Conservation (phyloP, 768 basidiomycete species). For the Antrodiella citrinella region DNA sequence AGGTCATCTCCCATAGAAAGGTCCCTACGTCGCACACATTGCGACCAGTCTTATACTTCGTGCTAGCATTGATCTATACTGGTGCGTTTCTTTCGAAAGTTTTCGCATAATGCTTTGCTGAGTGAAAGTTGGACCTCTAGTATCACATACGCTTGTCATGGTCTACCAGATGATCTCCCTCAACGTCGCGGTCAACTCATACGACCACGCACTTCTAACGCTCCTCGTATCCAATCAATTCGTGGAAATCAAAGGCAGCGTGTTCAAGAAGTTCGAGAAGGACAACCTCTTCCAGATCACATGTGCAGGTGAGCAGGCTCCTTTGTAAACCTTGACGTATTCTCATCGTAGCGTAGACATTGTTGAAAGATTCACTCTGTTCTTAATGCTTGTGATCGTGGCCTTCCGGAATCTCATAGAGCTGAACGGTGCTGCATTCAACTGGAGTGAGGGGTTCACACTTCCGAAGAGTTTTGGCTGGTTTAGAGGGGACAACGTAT, state of each 20-base stretch:
- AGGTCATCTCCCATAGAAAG: constrained; percentile 54
- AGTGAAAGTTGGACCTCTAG: constrained; percentile 31
- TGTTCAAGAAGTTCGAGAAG: constrained; percentile 99
- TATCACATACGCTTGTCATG: constrained; percentile 87
- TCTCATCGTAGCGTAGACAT: constrained; percentile 53
- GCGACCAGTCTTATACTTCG: constrained; percentile 77
- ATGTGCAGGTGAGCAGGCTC: constrained; percentile 68
- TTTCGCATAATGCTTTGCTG: background rate
- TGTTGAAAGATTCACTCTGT: constrained; percentile 91
- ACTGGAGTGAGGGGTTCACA: constrained; percentile 60
- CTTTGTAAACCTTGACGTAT: background rate
- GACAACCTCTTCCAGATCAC: constrained; percentile 98
- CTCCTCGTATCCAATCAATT: constrained; percentile 96
- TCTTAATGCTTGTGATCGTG: constrained; percentile 84
- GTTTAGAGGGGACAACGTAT: constrained; percentile 68
- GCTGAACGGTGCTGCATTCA: constrained; percentile 82
- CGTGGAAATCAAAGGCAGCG: constrained; percentile 98
- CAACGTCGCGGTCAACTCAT: constrained; percentile 97
- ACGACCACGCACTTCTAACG: constrained; percentile 91
- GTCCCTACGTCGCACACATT: constrained; percentile 59
- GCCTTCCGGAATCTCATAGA: constrained; percentile 94
- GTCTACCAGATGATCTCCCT: constrained; percentile 91
- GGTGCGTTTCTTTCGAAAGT: constrained; percentile 37
- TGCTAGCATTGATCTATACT: constrained; percentile 74
- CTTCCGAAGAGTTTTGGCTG: constrained; percentile 82